A percentile compares a stretch with the other conserved stretches of the same genome.
phyloP scores from a whole-genome alignment of 164 flowering plant species.

The Kalanchoe fedtschenkoi region DNA sequence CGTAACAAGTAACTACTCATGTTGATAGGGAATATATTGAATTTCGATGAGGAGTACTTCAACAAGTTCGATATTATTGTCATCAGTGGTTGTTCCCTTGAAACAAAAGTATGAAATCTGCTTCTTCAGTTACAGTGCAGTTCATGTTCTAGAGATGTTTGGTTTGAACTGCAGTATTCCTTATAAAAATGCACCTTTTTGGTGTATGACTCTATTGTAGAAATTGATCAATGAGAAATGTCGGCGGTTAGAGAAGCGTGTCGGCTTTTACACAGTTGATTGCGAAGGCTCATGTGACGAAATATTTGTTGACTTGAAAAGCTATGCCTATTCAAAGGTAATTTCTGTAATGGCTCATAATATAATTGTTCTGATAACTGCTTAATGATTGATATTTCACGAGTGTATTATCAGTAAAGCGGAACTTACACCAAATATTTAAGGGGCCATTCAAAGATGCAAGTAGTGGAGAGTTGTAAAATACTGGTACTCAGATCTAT shows the following conservation, averaged over 20 bases:
- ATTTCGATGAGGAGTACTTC: constrained; percentile 56
- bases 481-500: too few species aligned
- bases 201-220: constrained; percentile 35
- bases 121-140: not conserved
- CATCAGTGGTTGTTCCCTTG: constrained; percentile 53
- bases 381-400: too few species aligned
- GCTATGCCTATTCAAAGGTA: constrained; percentile 64
- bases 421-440: too few species aligned
- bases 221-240: constrained; percentile 73
- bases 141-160: not conserved
- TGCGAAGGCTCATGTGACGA: constrained; percentile 91
- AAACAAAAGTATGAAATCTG: constrained; percentile 40
- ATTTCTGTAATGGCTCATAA: not conserved
- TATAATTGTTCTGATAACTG: constrained; percentile 2
- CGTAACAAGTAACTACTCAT: not conserved
- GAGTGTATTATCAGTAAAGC: too few species aligned
- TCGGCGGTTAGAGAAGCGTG: constrained; percentile 52
- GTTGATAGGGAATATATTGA: constrained; percentile 59
- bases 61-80: constrained; percentile 71
- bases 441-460: too few species aligned
- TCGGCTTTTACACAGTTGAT: constrained; percentile 80
- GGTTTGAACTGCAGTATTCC: not conserved
- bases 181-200: too few species aligned
- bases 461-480: too few species aligned
- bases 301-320: constrained; percentile 86